Evolutionary conservation across 148 eudicot species (phyloP), one percentile per base, ranked within the genome.

Genomic region (Diospyros lotus): DNA sequence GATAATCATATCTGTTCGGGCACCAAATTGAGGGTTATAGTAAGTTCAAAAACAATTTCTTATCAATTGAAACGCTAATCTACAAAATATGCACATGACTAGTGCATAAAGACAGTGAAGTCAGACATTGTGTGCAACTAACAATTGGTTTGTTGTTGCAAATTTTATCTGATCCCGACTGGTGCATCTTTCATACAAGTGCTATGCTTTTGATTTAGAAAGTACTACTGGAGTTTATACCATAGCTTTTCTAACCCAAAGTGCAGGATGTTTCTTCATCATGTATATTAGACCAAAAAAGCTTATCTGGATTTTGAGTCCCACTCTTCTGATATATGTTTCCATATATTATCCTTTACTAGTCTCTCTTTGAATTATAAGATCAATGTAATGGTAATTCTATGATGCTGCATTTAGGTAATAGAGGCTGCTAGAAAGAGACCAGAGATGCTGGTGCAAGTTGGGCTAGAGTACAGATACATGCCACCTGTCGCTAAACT

Each of bases 401-500:
- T 58, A n/a, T 17, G 39, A n/a, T 68, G 4, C 5, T 60, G 40
- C 60, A 58, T 54, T 58, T 79, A 94, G 98, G 97, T 96, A 61
- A 71, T 93, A 14, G 87, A 86, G 50, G 98, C 99, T 72, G 98
- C 99, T 53, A 89, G 74, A 81, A 85, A 59, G 62, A 87, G 99
- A 81, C 87, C 94, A 17, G 96, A 91, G 77, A 87, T 96, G 66
- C 83, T 96, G 82, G 87, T 96, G 48, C 99, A 96, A 84, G 98
- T 96, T 53, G 99, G 99, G 3, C 78, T 96, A 64, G 99, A 96
- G 89, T 96, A 96, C 79, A 88, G 99, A 88, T 96, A 90, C 84
- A 96, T 96, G 98, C 99, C 99, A 15, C 96, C 99, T 46, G 91
- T 96, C 58, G 98, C 97, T 43, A 91, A 93, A 86, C 87, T 95